Base-by-base conservation (phyloP, 768 basidiomycete species). In the Leccinum longicurvipes region DNA sequence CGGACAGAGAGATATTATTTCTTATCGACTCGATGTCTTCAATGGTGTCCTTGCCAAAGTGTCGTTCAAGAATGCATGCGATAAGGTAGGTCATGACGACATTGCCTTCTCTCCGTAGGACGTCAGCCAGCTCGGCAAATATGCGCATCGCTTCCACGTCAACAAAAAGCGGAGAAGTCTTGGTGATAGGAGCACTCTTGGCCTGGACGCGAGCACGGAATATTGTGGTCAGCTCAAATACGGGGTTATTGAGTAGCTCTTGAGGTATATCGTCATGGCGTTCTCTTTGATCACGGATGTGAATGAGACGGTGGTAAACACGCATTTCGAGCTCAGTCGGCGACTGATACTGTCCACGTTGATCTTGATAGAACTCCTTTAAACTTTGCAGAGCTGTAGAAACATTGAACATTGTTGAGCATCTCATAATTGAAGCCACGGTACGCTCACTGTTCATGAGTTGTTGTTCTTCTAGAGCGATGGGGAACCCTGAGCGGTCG, bases 311-410 rank as follows among this genome's bases (percentile, higher is more conserved):
- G 67, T 95, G 91, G 72, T 98, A 99, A 1, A 97, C 86, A 29
- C 92, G 86, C 85, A 99, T 97, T 71, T 99, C 96, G 45, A 98
- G 81, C 66, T 98, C 95, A 36, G 88, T 89, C 0, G 88, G 84
- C 10, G 88, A 89, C 63, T 85, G 73, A 57, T 87, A 86, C 41
- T 75, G 72, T 9, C 77, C 80, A 0, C 83, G 77, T 55, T 90
- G 86, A 64, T 97, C 95, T 60, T 91, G 85, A 66, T 97, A 96
- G 63, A 93, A 94, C 66, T 98, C 91, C 70, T 92, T 93, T 53
- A 98, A 78, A 63, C 89, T 92, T 69, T 92, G 91, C 32, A 98
- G 79, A 15, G 93, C 95, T 98, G 63, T n/a, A 27, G 47, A 12
- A 8, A 21, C 3, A n/a, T n/a, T n/a, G n/a, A n/a, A n/a, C n/a